Conservation (phyloP, 805 yeast species). For the Hanseniaspora lindneri region DNA sequence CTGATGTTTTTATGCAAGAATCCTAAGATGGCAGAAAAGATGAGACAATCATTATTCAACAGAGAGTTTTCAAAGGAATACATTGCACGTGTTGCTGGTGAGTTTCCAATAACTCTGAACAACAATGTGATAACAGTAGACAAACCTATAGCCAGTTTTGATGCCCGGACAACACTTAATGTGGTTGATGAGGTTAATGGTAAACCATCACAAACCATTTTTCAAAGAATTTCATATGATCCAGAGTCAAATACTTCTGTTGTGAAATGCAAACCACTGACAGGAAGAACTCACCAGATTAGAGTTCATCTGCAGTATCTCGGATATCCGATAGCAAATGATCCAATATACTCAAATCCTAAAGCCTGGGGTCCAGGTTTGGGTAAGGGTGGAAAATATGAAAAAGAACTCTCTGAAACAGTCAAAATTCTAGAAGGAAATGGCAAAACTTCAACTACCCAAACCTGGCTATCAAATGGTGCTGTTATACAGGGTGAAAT, state of each 20-base stretch:
- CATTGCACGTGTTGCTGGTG: constrained; percentile 77
- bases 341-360: constrained; percentile 75
- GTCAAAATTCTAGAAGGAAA: constrained; percentile 42
- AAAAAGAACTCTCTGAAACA: constrained; percentile 34
- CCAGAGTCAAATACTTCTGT: constrained; percentile 38
- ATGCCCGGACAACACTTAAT: constrained; percentile 63
- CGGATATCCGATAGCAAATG: constrained; percentile 88
- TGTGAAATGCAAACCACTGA: constrained; percentile 72
- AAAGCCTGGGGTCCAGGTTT: constrained; percentile 67
- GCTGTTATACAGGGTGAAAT: constrained; percentile 47
- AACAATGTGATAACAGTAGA: constrained; percentile 43
- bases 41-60: constrained; percentile 60
- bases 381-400: constrained; percentile 50
- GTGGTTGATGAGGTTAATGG: constrained; percentile 34
- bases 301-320: constrained; percentile 81
- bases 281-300: constrained; percentile 94
- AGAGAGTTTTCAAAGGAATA: constrained; percentile 71
- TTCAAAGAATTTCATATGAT: constrained; percentile 54
- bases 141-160: constrained; percentile 54
- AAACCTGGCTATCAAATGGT: constrained; percentile 57
- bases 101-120: constrained; percentile 45
- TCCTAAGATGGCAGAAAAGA: constrained; percentile 61
- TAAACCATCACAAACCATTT: constrained; percentile 64
- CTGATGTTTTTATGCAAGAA: constrained; percentile 81
- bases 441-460: constrained; percentile 59